Base-by-base conservation (phyloP, 2,329 filamentous ascomycete species). In the Nigrospora osmanthi region DNA sequence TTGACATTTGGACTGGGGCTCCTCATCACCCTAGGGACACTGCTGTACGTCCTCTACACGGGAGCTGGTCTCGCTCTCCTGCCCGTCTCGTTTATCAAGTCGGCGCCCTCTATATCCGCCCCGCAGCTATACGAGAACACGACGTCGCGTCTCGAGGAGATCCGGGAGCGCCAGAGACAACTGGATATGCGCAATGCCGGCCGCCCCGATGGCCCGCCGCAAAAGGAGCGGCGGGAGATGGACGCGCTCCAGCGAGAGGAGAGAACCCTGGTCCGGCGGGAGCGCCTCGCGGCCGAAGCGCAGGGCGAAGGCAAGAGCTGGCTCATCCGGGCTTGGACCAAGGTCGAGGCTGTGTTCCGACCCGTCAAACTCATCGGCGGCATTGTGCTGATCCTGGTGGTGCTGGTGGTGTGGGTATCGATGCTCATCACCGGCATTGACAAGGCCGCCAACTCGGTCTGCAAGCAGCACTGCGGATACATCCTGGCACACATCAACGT, bases 351-450 rank as follows among this genome's bases (percentile, higher is more conserved):
- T 14, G 67, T 95, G 34, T 85, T 97, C 65, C 80, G 90, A 9
- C 93, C 93, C 1, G 70, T 98, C 55, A 95, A 95, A 69, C 79
- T 97, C 36, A 64, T 97, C 13, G 85, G 88, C 2, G 93, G 93
- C 13, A 71, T 96, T 40, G 54, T 95, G 0, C 69, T 97, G 3
- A 74, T 96, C 31, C 53, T 89, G 2, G 62, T 95, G 17, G 76
- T 87, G 1, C 65, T 95, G 13, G 54, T 95, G 36, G 76, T 94
- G 53, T 95, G 89, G 77, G 77, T 85, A 10, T 95, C 88, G 12
- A 97, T 98, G 89, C 77, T 97, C 54, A 86, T 97, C 60, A 97
- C 91, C 0, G 86, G 83, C 53, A 89, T 97, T 58, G 93, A 98
- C 76, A 97, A 97, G 70, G 88, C 89, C 33, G 90, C 86, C 64